Evolutionary conservation across 768 basidiomycete species (phyloP).

Genomic region (Suillus cothurnatus): DNA sequence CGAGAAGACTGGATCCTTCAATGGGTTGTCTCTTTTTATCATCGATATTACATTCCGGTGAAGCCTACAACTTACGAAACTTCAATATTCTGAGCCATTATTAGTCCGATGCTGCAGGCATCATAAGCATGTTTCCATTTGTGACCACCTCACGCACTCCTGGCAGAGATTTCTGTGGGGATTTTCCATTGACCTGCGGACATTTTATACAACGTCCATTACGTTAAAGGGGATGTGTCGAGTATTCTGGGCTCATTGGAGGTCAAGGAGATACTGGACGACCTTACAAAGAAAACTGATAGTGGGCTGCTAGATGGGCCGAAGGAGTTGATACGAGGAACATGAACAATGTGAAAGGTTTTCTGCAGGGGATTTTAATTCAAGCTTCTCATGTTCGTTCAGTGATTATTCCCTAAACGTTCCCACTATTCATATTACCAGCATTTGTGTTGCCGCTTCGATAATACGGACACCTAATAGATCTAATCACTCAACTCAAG

Average conservation of each 20-base stretch:
- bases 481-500: no score
- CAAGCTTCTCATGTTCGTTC: constrained; percentile 32
- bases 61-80: constrained; percentile 21
- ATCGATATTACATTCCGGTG: constrained; percentile 28
- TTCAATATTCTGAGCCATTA: not conserved
- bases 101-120: constrained; percentile 34
- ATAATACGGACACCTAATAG: no score
- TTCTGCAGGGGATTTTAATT: constrained; percentile 26
- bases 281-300: constrained; percentile 31
- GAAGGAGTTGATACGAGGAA: constrained; percentile 24
- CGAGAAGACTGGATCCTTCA: constrained; percentile 33
- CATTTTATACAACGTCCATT: constrained; percentile 30
- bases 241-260: constrained; percentile 22
- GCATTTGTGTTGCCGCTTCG: no score
- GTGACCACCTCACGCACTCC: constrained; percentile 28
- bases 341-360: constrained; percentile 19
- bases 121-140: constrained; percentile 29
- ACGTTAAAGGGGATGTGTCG: constrained; percentile 36
- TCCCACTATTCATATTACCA: no score
- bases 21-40: constrained; percentile 24
- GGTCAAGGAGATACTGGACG: constrained; percentile 31
- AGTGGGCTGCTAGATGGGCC: constrained; percentile 30
- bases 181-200: constrained; percentile 34
- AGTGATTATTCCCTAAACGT: constrained; percentile 27
- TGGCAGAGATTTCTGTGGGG: constrained; percentile 37